These are phyloP conservation scores for Rubia peregrina DNA, from an alignment of 305 asterid genomes.

Conservation along the genomic window DNA sequence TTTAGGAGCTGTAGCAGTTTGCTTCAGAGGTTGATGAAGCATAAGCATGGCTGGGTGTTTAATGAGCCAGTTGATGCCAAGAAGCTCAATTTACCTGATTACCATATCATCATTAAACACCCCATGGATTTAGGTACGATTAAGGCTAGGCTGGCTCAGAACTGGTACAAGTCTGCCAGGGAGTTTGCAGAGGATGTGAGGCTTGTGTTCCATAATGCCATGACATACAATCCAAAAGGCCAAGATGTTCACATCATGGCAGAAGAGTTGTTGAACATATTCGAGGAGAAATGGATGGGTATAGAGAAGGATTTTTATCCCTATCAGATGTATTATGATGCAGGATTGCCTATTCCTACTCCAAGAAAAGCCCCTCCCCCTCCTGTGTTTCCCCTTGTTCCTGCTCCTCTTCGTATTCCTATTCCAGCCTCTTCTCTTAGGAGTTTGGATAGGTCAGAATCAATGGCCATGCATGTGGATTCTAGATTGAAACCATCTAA, in stretches of 20 bases:
- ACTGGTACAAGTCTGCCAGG: slow-evolving; percentile 37
- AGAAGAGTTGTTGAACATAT: slow-evolving; percentile 34
- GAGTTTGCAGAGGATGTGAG: slow-evolving; percentile 50
- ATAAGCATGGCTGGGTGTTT: slow-evolving; percentile 45
- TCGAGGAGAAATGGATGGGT: slow-evolving; percentile 39
- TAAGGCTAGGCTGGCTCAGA: slow-evolving; percentile 32
- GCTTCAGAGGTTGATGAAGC: slow-evolving; percentile 44
- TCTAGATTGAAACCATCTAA: slow-evolving; percentile 18
- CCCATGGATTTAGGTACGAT: slow-evolving; percentile 54
- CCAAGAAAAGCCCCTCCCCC: slow-evolving; percentile 28
- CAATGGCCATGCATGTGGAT: slow-evolving; percentile 23
- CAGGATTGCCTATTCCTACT: slow-evolving; percentile 32
- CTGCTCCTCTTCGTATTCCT: slow-evolving; percentile 20
- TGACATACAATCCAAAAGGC: slow-evolving; percentile 45
- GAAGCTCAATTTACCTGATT: slow-evolving; percentile 37
- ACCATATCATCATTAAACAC: slow-evolving; percentile 36
- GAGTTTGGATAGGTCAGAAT: slow-evolving; percentile 29
- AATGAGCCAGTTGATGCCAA: slow-evolving; percentile 40
- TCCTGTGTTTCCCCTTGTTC: slow-evolving; percentile 16
- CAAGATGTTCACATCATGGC: slow-evolving; percentile 50
- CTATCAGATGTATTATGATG: slow-evolving; percentile 34
- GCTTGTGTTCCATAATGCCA: slow-evolving; percentile 44
- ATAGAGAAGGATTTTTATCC: slow-evolving; percentile 38
- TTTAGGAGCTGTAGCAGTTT: slow-evolving; percentile 34
- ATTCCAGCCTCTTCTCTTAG: slow-evolving; percentile 21